These are phyloP conservation scores for Nemophila menziesii DNA, from an alignment of 257 asterid genomes.

Conservation along the genomic window DNA sequence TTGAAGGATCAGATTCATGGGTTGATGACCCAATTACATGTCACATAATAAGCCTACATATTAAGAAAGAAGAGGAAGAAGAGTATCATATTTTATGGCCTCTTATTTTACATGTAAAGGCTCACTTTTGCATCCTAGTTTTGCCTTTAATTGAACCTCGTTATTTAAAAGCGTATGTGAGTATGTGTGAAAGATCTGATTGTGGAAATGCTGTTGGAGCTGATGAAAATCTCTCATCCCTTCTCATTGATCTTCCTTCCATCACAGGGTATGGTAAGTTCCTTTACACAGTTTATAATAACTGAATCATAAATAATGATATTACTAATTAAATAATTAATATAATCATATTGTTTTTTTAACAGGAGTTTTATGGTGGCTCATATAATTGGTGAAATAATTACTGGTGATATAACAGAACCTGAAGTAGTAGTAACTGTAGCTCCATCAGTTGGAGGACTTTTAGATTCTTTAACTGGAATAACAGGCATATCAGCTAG, in stretches of 20 bases:
- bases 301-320: not conserved
- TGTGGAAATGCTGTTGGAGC: slow-evolving; percentile 72
- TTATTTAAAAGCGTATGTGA: slow-evolving; percentile 62
- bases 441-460: slow-evolving; percentile 86
- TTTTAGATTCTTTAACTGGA: slow-evolving; percentile 92
- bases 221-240: slow-evolving; percentile 60
- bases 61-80: slow-evolving; percentile 45
- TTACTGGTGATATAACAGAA: slow-evolving; percentile 65
- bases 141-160: slow-evolving; percentile 78
- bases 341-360: slow-evolving; percentile 11
- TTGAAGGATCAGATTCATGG: slow-evolving; percentile 93
- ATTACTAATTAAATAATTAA: not conserved
- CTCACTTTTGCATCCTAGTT: slow-evolving; percentile 52
- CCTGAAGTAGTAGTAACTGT: slow-evolving; percentile 79
- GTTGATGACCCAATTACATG: slow-evolving; percentile 93
- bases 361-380: slow-evolving; percentile 73
- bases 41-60: slow-evolving; percentile 52
- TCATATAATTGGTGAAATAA: slow-evolving; percentile 67
- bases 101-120: slow-evolving; percentile 61
- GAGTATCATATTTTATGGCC: slow-evolving; percentile 64
- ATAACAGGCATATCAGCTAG: slow-evolving; percentile 87
- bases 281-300: not conserved
- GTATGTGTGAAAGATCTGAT: slow-evolving; percentile 53
- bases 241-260: slow-evolving; percentile 81
- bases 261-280: slow-evolving; percentile 92